A percentile compares a stretch with the other conserved stretches of the same genome.
Conservation (phyloP, 1,284 basidiomycete species). For the Tilletia horrida region DNA sequence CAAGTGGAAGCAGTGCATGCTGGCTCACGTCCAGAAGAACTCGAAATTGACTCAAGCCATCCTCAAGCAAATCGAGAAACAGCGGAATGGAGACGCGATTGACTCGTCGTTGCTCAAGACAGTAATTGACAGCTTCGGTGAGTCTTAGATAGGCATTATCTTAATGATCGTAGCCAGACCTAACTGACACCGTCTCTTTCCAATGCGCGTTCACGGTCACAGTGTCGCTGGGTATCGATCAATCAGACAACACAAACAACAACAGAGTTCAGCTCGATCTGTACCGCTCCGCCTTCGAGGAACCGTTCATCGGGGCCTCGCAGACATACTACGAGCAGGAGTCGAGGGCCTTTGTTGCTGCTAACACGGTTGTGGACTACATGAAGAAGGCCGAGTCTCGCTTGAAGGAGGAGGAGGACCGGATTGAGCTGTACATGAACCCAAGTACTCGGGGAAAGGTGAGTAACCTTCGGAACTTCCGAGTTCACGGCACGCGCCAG, state of each 20-base stretch:
- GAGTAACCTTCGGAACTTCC: no score
- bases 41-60: constrained; percentile 79
- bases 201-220: no score
- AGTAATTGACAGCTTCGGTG: constrained; percentile 82
- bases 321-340: constrained; percentile 88
- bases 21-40: constrained; percentile 70
- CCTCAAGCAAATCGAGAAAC: constrained; percentile 81
- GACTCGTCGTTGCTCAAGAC: constrained; percentile 92
- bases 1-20: constrained; percentile 91
- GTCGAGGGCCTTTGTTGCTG: constrained; percentile 81
- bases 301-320: constrained; percentile 80
- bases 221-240: constrained; percentile 87
- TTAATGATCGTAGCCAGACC: no score
- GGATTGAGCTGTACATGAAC: constrained; percentile 91
- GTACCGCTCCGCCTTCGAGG: constrained; percentile 87
- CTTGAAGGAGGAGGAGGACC: constrained; percentile 87
- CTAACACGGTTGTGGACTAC: constrained; percentile 91
- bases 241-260: constrained; percentile 81
- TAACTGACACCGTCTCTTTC: no score
- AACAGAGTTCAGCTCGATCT: constrained; percentile 71
- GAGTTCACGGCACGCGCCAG: no score
- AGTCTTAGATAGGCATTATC: background rate
- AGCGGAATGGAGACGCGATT: constrained; percentile 89
- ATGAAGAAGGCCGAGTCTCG: constrained; percentile 92
- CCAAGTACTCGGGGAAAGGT: constrained; percentile 56